Conservation (phyloP, 495 filamentous ascomycete species). For the Aspergillus baeticus region DNA sequence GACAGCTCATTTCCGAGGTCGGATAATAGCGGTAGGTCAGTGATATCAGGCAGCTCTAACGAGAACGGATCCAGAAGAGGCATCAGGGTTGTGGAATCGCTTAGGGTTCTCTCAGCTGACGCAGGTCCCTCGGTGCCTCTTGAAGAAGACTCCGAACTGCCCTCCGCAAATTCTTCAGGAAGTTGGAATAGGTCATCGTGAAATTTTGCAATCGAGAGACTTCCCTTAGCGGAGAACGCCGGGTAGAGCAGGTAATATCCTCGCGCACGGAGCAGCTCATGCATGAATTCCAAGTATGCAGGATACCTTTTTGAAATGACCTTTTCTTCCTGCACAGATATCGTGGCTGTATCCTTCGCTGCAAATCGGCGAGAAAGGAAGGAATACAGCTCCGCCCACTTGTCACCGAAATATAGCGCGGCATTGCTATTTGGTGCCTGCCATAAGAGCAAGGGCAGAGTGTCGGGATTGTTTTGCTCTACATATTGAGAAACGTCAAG, state of each 20-base stretch:
- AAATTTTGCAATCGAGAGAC: constrained; percentile 56
- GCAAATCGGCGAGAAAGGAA: constrained; percentile 62
- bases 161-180: constrained; percentile 59
- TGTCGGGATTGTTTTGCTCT: constrained; percentile 19
- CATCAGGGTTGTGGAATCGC: constrained; percentile 25
- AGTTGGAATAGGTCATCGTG: constrained; percentile 70
- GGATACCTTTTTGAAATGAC: constrained; percentile 62
- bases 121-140: constrained; percentile 7
- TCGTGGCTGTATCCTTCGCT: constrained; percentile 41
- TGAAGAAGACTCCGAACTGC: background rate
- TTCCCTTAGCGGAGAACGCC: constrained; percentile 42
- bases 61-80: constrained; percentile 35
- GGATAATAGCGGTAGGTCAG: constrained; percentile 35
- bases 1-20: constrained; percentile 31
- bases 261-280: constrained; percentile 67
- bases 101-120: constrained; percentile 21
- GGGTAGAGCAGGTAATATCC: constrained; percentile 79
- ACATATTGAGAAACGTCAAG: background rate
- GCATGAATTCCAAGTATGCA: constrained; percentile 73
- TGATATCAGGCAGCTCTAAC: constrained; percentile 31
- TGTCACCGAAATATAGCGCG: constrained; percentile 75
- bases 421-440: constrained; percentile 80
- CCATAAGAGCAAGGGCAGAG: constrained; percentile 67
- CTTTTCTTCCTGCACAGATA: constrained; percentile 25
- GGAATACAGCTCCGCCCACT: constrained; percentile 77